Evolutionary conservation across 2,329 filamentous ascomycete genomes (phyloP).

Genomic region (Trichoderma atrobrunneum): DNA sequence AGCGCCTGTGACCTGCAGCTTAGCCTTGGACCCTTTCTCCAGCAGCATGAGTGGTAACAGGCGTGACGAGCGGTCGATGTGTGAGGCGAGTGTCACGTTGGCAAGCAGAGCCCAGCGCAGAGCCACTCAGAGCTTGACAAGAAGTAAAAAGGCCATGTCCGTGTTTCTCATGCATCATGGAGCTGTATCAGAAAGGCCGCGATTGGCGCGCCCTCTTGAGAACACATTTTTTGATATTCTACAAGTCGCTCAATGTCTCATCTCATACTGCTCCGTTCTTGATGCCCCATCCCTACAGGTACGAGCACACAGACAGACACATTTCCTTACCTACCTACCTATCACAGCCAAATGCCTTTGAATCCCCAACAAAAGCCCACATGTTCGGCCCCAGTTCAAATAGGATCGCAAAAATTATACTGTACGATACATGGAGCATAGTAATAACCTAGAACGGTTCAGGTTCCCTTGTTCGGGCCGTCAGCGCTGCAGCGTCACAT

Average conservation of each 20-base stretch:
- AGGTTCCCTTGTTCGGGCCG: constrained; percentile 1
- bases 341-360: not conserved
- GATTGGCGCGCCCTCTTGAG: not conserved
- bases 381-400: not conserved
- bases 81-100: constrained; percentile 10
- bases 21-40: not conserved
- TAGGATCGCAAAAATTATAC: not conserved
- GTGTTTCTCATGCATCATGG: not conserved
- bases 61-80: constrained; percentile 7
- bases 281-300: not conserved
- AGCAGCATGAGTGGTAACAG: not conserved
- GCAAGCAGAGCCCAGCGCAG: not conserved
- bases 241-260: not conserved
- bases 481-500: not conserved
- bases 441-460: not conserved
- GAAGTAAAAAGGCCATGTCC: not conserved
- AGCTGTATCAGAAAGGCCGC: not conserved
- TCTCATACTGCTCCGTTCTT: not conserved
- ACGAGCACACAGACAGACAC: not conserved
- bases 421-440: not conserved
- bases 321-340: not conserved
- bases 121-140: not conserved
- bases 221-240: not conserved
- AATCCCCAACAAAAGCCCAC: not conserved
- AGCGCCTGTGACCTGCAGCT: constrained; percentile 9